phyloP scores from a whole-genome alignment of 73 alveolate genomes.

The Effrenium voratum region DNA sequence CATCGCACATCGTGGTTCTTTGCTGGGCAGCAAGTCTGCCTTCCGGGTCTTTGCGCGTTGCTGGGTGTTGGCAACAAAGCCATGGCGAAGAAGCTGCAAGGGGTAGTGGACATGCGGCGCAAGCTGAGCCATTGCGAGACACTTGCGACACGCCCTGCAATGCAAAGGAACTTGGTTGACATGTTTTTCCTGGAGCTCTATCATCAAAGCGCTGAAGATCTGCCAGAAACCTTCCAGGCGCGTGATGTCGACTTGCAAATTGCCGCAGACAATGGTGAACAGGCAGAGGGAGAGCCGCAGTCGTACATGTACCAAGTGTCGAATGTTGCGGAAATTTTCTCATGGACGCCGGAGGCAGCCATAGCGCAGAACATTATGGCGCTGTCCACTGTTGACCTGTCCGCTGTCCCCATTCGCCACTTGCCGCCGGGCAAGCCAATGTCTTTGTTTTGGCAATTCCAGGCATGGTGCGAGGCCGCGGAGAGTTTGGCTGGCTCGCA shows the following conservation, averaged over 20 bases:
- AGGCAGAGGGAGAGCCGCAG: not conserved
- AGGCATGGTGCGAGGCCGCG: not conserved
- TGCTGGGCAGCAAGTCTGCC: slow-evolving; percentile 28
- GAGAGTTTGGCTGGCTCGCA: not conserved
- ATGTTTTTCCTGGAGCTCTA: slow-evolving; percentile 53
- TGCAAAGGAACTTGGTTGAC: slow-evolving; percentile 9
- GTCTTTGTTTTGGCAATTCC: not conserved
- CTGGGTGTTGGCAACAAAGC: slow-evolving; percentile 44
- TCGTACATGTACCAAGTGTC: not conserved
- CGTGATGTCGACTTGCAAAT: slow-evolving; percentile 30
- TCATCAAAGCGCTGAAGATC: slow-evolving; percentile 50
- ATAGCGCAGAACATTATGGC: slow-evolving; percentile 37
- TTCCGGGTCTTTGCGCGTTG: slow-evolving; percentile 3
- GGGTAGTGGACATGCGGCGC: slow-evolving; percentile 69
- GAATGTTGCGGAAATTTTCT: not conserved
- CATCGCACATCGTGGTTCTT: slow-evolving; percentile 52
- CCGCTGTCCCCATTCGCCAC: too few relatives aligned
- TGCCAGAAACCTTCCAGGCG: slow-evolving; percentile 46
- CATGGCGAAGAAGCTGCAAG: slow-evolving; percentile 42
- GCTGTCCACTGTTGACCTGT: slow-evolving; percentile 57
- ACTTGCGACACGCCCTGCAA: not conserved
- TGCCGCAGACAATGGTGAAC: not conserved
- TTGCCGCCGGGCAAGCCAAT: not conserved
- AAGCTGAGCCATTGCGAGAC: not conserved
- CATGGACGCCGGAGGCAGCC: slow-evolving; percentile 75